Evolutionary conservation across 1,139 yeast species (phyloP).

Genomic region (Meyerozyma elateridarum): DNA sequence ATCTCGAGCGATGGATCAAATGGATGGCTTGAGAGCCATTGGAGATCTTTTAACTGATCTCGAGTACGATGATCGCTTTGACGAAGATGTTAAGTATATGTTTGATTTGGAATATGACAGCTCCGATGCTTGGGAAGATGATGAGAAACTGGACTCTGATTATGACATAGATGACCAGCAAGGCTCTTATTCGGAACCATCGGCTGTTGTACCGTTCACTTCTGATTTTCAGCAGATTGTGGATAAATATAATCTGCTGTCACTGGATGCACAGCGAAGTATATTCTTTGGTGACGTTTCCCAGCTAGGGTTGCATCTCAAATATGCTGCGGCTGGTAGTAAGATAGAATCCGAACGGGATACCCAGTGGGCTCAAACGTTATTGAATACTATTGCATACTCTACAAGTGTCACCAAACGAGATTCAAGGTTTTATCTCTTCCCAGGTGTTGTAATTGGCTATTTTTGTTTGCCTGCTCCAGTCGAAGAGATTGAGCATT

Average conservation of each 20-base stretch:
- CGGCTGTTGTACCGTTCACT: too few species aligned
- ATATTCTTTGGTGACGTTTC: slow-evolving; percentile 6
- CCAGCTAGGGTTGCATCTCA: background rate
- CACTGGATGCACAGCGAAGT: slow-evolving; percentile 7
- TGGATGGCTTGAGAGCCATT: slow-evolving; percentile 42
- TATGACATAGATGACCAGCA: too few species aligned
- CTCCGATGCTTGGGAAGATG: slow-evolving; percentile 14
- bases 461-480: slow-evolving; percentile 35
- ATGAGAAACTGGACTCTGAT: slow-evolving; percentile 9
- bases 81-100: slow-evolving; percentile 68
- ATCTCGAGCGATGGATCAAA: slow-evolving; percentile 35
- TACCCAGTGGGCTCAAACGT: slow-evolving; percentile 33
- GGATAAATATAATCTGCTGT: too few species aligned
- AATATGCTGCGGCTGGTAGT: slow-evolving; percentile 10
- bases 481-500: slow-evolving; percentile 20
- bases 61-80: slow-evolving; percentile 64
- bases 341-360: slow-evolving; percentile 29
- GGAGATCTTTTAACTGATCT: slow-evolving; percentile 52
- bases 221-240: too few species aligned
- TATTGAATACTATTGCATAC: slow-evolving; percentile 47
- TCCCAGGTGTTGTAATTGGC: slow-evolving; percentile 48
- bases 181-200: too few species aligned
- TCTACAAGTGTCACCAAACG: slow-evolving; percentile 37
- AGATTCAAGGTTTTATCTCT: slow-evolving; percentile 19
- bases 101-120: slow-evolving; percentile 55